Base-by-base conservation (phyloP, 192 early-diverging fungal species). In the Haplosporangium gracile region DNA sequence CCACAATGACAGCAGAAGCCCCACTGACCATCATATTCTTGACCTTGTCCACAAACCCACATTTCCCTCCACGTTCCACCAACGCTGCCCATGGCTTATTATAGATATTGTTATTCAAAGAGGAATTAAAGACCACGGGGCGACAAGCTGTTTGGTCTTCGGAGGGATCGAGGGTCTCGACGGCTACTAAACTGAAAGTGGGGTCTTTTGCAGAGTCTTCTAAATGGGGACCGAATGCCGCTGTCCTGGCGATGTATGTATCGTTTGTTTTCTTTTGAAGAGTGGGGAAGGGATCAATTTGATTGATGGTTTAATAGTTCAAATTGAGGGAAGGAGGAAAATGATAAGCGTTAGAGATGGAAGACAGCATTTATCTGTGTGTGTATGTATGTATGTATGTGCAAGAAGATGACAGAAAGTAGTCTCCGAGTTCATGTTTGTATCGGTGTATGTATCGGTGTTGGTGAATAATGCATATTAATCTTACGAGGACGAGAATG, bases 41-140 rank as follows among this genome's bases (percentile, higher is more conserved):
- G 13, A 99, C 94, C 86, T 99, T 99, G 16, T 97, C 94, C 49
- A 94, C 91, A 82, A 99, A 99, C 0, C 93, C 89, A 88, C 98
- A 99, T 20, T 88, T 88, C 68, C 98, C 98, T 34, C 84, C 84
- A 69, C 98, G 93, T 77, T 95, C 93, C 2, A 98, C 94, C 4
- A 99, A 89, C 15, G 96, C 95, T n/a, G 98, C 93, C 95, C 95
- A 97, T 82, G 92, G 83, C 36, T 84, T 75, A 32, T 88, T 82
- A n/a, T 68, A n/a, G 26, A 89, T 82, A 34, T 89, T 51, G 24
- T 76, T 45, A 10, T 45, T 0, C 43, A 15, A 85, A 29, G 82
- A 65, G 26, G 60, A 65, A 29, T 65, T 65, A 11, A 34, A 65
- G 11, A 15, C 70, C 4, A 91, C 88, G 3, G 74, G 80, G 18